Evolutionary conservation across 352 stramenopile species (phyloP).

Genomic region (Pythium pyrilobum): DNA sequence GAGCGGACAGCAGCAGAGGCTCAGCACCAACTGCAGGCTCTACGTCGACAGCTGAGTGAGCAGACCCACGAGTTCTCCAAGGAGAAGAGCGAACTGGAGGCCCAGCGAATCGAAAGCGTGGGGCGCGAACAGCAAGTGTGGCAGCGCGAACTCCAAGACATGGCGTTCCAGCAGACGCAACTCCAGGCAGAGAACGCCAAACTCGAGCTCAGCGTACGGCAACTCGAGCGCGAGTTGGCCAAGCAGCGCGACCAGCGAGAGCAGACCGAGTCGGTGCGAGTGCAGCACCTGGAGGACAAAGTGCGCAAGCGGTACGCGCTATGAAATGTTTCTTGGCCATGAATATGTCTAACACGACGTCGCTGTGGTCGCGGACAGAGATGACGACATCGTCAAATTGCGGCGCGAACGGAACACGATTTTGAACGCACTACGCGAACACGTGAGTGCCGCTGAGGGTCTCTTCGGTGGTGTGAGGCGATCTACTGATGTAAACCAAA

Average conservation of each 20-base stretch:
- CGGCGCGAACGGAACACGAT: conserved; percentile 63
- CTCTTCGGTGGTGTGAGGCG: not conserved
- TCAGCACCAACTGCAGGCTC: conserved; percentile 28
- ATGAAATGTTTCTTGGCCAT: not conserved
- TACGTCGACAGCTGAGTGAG: conserved; percentile 36
- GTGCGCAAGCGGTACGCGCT: conserved; percentile 30
- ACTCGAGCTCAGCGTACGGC: conserved; percentile 47
- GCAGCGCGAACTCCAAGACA: conserved; percentile 53
- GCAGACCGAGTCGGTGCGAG: conserved; percentile 32
- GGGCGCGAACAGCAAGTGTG: conserved; percentile 50
- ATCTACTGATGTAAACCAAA: not conserved
- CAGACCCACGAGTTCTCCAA: conserved; percentile 23
- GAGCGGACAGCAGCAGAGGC: conserved; percentile 27
- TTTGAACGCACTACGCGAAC: conserved; percentile 46
- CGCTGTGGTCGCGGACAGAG: conserved; percentile 20
- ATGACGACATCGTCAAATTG: conserved; percentile 50
- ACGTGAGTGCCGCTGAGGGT: conserved; percentile 2
- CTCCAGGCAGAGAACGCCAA: conserved; percentile 52
- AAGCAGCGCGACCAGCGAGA: conserved; percentile 39
- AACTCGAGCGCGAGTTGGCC: conserved; percentile 59
- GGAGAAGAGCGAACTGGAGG: conserved; percentile 28
- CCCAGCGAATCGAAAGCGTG: conserved; percentile 26
- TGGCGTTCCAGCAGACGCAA: conserved; percentile 37
- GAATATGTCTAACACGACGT: not conserved
- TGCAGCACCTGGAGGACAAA: conserved; percentile 40